Evolutionary conservation across 768 basidiomycete species (phyloP).

Genomic region (Mrakia gelida): DNA sequence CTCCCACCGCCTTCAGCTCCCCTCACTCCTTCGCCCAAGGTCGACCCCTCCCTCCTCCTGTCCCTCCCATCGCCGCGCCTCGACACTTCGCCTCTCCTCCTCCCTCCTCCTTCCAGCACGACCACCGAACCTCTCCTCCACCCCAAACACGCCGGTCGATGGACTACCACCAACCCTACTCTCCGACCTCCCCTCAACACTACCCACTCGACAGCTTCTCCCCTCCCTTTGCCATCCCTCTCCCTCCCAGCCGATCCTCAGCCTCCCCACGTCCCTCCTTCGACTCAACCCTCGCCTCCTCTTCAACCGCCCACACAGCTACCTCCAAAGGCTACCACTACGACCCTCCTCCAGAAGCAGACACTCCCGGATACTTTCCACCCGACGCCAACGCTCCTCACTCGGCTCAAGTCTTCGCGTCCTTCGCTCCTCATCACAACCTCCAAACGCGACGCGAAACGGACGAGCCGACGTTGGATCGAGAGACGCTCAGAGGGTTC

Average conservation of each 20-base stretch:
- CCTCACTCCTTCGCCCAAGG: background rate
- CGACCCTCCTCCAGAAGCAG: background rate
- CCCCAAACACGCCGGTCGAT: background rate
- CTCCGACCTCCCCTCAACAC: background rate
- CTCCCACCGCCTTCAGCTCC: too few relatives aligned
- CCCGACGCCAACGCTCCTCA: background rate
- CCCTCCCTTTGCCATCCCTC: background rate
- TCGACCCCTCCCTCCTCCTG: background rate
- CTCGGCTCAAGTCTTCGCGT: background rate
- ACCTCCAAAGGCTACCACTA: background rate
- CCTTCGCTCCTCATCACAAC: background rate
- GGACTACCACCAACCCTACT: background rate
- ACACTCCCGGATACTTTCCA: background rate
- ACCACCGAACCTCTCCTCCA: too few relatives aligned
- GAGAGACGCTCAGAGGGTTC: background rate
- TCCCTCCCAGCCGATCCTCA: background rate
- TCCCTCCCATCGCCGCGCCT: background rate
- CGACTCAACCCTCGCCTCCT: background rate
- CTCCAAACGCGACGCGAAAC: background rate
- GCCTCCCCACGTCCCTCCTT: background rate
- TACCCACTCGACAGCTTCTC: background rate
- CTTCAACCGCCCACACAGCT: background rate
- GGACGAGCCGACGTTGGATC: background rate
- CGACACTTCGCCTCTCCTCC: background rate
- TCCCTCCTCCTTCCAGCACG: too few relatives aligned